Evolutionary conservation across 352 stramenopile genomes (phyloP).

Genomic region (Sclerospora graminicola): DNA sequence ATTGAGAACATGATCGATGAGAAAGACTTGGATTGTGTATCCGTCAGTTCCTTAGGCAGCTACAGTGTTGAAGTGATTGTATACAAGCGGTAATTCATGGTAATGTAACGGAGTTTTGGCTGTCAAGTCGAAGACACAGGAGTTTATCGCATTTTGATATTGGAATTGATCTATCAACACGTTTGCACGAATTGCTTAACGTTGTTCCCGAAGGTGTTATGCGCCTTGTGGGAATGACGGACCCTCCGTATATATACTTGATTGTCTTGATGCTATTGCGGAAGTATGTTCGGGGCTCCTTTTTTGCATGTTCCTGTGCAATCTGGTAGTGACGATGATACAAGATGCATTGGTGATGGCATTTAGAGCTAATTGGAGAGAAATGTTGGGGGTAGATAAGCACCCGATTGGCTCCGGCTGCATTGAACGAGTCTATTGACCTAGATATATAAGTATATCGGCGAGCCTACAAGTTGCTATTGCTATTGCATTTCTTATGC

Average conservation of each 20-base stretch:
- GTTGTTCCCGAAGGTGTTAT: conserved; percentile 69
- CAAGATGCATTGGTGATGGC: too few species aligned
- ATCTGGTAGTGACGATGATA: conserved; percentile 73
- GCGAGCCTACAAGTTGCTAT: too few species aligned
- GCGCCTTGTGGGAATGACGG: conserved; percentile 90
- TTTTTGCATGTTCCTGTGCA: conserved; percentile 91
- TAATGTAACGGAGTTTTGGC: conserved; percentile 87
- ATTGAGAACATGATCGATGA: conserved; percentile 79
- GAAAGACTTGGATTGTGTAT: conserved; percentile 48
- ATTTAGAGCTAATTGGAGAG: too few species aligned
- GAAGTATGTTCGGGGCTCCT: conserved; percentile 76
- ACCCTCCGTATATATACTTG: conserved; percentile 88
- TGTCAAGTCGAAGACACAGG: conserved; percentile 89
- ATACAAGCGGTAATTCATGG: conserved; percentile 52
- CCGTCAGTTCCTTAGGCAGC: conserved; percentile 53
- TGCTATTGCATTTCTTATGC: too few species aligned
- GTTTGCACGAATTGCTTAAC: conserved; percentile 58
- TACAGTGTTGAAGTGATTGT: conserved; percentile 80
- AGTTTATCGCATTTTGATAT: conserved; percentile 88
- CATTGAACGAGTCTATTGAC: too few species aligned
- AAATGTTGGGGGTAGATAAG: too few species aligned
- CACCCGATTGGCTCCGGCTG: too few species aligned
- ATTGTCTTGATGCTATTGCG: conserved; percentile 81
- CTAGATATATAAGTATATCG: too few species aligned
- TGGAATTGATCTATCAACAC: conserved; percentile 54